Conservation (phyloP, 2,329 filamentous ascomycete genomes). For the Trichoderma sp. region DNA sequence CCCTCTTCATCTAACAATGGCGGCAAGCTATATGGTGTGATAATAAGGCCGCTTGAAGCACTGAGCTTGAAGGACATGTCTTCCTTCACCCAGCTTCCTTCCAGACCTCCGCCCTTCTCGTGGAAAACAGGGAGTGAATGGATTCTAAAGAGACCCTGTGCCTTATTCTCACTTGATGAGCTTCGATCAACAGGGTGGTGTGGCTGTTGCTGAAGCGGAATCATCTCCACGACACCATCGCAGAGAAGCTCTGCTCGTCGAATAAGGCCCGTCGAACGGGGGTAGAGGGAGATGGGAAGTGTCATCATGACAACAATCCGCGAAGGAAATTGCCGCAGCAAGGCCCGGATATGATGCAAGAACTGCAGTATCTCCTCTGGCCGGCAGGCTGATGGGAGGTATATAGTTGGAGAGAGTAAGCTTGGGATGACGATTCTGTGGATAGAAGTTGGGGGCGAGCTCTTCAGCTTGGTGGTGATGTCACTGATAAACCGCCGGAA, state of each 20-base stretch:
- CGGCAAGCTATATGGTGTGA: conserved; percentile 87
- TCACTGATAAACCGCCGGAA: conserved; percentile 68
- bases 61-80: conserved; percentile 92
- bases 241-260: conserved; percentile 84
- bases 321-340: conserved; percentile 69
- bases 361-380: conserved; percentile 79
- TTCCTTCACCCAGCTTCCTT: conserved; percentile 70
- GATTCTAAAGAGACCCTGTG: conserved; percentile 83
- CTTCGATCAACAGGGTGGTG: conserved; percentile 53
- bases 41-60: conserved; percentile 75
- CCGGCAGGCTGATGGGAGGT: conserved; percentile 69
- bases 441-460: conserved; percentile 62
- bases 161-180: conserved; percentile 66
- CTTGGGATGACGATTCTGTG: conserved; percentile 86
- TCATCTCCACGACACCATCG: conserved; percentile 86
- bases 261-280: conserved; percentile 73
- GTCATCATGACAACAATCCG: conserved; percentile 75
- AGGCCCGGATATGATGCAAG: conserved; percentile 73
- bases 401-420: conserved; percentile 83
- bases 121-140: conserved; percentile 84
- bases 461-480: conserved; percentile 59
- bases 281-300: conserved; percentile 78
- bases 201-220: conserved; percentile 64
- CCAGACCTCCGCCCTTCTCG: conserved; percentile 81
- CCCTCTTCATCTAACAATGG: conserved; percentile 75